These are phyloP conservation scores for Aspergillus sp. DNA, from an alignment of 2,329 filamentous ascomycete species.

Conservation along the genomic window DNA sequence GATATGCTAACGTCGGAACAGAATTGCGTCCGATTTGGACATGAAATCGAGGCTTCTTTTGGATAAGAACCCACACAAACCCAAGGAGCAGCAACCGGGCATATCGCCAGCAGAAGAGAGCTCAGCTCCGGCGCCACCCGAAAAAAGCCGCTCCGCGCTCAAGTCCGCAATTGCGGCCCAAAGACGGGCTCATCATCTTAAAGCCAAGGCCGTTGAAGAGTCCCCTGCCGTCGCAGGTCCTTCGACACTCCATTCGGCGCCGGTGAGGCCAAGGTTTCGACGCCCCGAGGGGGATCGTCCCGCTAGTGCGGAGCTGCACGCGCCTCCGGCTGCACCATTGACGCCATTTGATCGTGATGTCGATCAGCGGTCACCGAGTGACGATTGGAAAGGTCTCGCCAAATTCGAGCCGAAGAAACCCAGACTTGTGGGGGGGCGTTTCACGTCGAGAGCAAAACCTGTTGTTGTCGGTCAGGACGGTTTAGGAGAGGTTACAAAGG, in stretches of 20 bases:
- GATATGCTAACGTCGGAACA: constrained; percentile 38
- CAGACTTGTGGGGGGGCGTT: too few species aligned
- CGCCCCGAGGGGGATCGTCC: too few species aligned
- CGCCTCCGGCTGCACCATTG: too few species aligned
- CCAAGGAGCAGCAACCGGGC: constrained; percentile 32
- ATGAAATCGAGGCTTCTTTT: constrained; percentile 74
- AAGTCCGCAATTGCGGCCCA: constrained; percentile 83
- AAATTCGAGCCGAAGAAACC: too few species aligned
- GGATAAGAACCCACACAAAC: constrained; percentile 79
- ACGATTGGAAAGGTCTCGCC: too few species aligned
- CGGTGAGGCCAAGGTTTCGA: background rate
- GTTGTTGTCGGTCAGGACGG: too few species aligned
- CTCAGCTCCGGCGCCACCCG: constrained; percentile 18
- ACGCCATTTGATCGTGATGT: too few species aligned
- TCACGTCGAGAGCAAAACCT: too few species aligned
- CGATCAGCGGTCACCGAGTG: too few species aligned
- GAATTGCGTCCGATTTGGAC: constrained; percentile 77
- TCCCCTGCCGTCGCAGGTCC: too few species aligned
- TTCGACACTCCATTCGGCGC: background rate
- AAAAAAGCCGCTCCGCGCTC: constrained; percentile 54
- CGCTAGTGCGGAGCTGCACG: too few species aligned
- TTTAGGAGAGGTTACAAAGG: too few species aligned
- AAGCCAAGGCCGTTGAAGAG: constrained; percentile 35
- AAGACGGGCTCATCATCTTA: constrained; percentile 58
- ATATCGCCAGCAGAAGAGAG: constrained; percentile 18